Evolutionary conservation across 2,329 filamentous ascomycete species (phyloP), one percentile per base, ranked within the genome.

Genomic region (Chaetomium strumarium): DNA sequence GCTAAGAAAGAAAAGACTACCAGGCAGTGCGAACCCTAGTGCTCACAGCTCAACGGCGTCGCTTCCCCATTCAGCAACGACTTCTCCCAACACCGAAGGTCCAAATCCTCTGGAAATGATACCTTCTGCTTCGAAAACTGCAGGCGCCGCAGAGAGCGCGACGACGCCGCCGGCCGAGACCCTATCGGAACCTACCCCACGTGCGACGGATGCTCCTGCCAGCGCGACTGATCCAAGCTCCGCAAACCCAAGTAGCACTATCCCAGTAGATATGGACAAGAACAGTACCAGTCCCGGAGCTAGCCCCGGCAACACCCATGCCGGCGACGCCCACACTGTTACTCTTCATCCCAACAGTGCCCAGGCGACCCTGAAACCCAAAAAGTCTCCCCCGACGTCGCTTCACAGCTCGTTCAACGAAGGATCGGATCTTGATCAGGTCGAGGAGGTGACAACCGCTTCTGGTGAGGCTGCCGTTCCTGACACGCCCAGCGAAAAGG

Each of bases 41-140:
- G 91, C 92, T 0, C 90, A 96, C 58, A 96, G 91, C 65, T 97
- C 93, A 14, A 86, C 81, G 7, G 81, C 87, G 14, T 96, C 91
- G 8, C 73, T 95, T 14, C 67, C 72, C 6, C 69, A 75, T 37
- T 75, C 73, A 12, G 67, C 71, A 40, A 65, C 70, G 10, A 67
- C 69, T 1, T 79, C 78, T 6, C 78, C 79, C 2, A 68, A 63
- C 33, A 55, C 66, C 19, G 79, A 81, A 57, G 55, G 64, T 4
- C 49, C 67, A 2, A 77, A 80, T 54, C 75, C 76, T 1, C 61
- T 78, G 55, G 77, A 81, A 19, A 34, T 61, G 55, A 52, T 62
- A 37, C 52, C 53, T 16, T 55, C 55, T 10, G 55, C 20, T 36
- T 55, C 55, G 12, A 52, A 37, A 20, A 31, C 46, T 13, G 40